Evolutionary conservation across 768 basidiomycete genomes (phyloP).

Genomic region (Leccinellum luteum): DNA sequence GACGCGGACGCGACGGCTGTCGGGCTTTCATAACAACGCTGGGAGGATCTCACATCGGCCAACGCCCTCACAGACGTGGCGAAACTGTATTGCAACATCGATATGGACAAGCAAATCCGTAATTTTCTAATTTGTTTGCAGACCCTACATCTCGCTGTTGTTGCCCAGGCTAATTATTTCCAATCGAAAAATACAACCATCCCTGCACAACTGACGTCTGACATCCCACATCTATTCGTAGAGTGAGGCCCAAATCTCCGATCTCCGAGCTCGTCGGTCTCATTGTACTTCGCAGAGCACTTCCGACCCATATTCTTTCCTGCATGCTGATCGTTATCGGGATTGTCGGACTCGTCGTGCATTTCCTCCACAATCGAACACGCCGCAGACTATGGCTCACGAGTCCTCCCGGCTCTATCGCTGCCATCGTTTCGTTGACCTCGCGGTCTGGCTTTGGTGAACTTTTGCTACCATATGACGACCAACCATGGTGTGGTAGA

Average conservation of each 20-base stretch:
- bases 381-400: constrained; percentile 51
- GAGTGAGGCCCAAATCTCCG: constrained; percentile 42
- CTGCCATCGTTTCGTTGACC: constrained; percentile 52
- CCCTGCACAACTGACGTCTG: constrained; percentile 38
- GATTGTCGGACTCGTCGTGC: constrained; percentile 43
- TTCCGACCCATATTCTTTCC: constrained; percentile 53
- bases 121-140: constrained; percentile 22
- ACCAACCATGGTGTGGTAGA: too few relatives aligned
- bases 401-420: constrained; percentile 59
- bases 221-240: constrained; percentile 50
- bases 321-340: constrained; percentile 48
- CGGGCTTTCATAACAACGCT: too few relatives aligned
- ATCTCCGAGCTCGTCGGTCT: not conserved
- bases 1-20: too few relatives aligned
- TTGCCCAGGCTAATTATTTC: constrained; percentile 60
- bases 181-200: constrained; percentile 38
- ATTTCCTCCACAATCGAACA: constrained; percentile 44
- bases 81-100: too few relatives aligned
- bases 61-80: too few relatives aligned
- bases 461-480: constrained; percentile 56
- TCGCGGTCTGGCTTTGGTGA: constrained; percentile 62
- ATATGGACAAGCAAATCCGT: too few relatives aligned
- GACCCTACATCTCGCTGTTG: constrained; percentile 58
- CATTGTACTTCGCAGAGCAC: constrained; percentile 36
- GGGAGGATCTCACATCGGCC: too few relatives aligned